Conservation (phyloP, 352 stramenopile genomes). For the Phytophthora litchii region DNA sequence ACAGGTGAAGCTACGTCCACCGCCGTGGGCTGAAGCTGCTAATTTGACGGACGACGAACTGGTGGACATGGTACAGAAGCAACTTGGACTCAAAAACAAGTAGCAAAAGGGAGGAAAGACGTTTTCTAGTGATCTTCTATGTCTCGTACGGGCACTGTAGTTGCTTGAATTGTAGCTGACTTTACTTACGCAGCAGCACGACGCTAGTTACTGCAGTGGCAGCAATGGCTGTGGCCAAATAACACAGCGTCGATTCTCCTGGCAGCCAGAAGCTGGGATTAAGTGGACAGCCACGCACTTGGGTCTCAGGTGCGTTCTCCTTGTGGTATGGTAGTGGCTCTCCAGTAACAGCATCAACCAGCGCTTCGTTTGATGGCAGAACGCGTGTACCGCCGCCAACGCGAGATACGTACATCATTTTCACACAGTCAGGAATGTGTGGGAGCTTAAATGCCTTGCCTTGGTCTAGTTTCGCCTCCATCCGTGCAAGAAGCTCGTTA, state of each 20-base stretch:
- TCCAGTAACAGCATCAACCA: constrained; percentile 57
- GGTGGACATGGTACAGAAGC: constrained; percentile 52
- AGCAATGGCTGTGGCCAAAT: constrained; percentile 19
- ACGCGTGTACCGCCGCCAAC: constrained; percentile 59
- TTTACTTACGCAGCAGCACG: constrained; percentile 33
- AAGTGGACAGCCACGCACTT: constrained; percentile 11
- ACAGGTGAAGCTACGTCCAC: constrained; percentile 47
- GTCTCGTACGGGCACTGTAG: constrained; percentile 1
- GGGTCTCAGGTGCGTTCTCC: background rate
- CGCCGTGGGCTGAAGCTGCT: constrained; percentile 46
- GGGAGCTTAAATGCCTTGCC: constrained; percentile 28
- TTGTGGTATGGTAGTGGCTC: constrained; percentile 34
- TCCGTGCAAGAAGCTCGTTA: constrained; percentile 26
- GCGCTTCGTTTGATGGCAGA: constrained; percentile 39
- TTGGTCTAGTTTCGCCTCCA: constrained; percentile 16
- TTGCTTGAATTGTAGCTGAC: constrained; percentile 5
- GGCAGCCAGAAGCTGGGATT: constrained; percentile 14
- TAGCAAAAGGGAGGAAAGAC: background rate
- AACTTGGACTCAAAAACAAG: constrained; percentile 24
- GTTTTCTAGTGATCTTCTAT: constrained; percentile 18
- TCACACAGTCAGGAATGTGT: constrained; percentile 39
- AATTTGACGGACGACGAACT: constrained; percentile 64
- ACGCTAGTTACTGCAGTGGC: constrained; percentile 22
- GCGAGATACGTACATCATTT: constrained; percentile 75
- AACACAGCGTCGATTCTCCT: background rate